These are phyloP conservation scores for Penicillium lividum DNA, from an alignment of 495 filamentous ascomycete genomes.

Conservation along the genomic window DNA sequence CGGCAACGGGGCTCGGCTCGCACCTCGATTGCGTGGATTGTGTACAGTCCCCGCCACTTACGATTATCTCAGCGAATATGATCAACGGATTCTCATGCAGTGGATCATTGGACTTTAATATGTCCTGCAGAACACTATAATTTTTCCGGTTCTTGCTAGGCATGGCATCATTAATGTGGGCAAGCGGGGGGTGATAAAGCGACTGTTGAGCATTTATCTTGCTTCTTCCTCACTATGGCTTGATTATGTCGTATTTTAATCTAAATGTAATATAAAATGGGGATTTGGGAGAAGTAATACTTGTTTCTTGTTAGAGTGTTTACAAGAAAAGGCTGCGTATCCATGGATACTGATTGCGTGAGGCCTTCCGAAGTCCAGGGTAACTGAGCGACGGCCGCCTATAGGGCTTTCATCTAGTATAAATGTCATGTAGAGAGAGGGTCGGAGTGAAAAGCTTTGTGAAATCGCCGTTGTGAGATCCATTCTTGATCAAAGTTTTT, in stretches of 20 bases:
- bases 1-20: constrained; percentile 11
- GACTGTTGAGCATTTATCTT: not conserved
- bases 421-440: no score
- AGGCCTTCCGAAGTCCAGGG: not conserved
- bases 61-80: not conserved
- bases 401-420: no score
- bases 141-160: not conserved
- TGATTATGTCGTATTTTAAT: constrained; percentile 7
- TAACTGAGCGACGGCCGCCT: no score
- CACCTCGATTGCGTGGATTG: constrained; percentile 4
- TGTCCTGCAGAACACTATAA: not conserved
- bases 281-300: not conserved
- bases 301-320: not conserved
- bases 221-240: not conserved
- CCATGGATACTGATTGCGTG: not conserved
- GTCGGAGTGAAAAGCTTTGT: no score
- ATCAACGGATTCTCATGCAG: not conserved
- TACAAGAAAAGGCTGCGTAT: not conserved
- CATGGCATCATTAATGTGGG: not conserved
- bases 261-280: constrained; percentile 2
- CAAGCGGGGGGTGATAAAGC: not conserved
- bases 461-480: no score
- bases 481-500: no score
- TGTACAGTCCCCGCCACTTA: not conserved
- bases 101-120: not conserved